A percentile compares a stretch with the other conserved stretches of the same genome.
Conservation (phyloP, 352 stramenopile genomes). For the Pythium dissotocum region DNA sequence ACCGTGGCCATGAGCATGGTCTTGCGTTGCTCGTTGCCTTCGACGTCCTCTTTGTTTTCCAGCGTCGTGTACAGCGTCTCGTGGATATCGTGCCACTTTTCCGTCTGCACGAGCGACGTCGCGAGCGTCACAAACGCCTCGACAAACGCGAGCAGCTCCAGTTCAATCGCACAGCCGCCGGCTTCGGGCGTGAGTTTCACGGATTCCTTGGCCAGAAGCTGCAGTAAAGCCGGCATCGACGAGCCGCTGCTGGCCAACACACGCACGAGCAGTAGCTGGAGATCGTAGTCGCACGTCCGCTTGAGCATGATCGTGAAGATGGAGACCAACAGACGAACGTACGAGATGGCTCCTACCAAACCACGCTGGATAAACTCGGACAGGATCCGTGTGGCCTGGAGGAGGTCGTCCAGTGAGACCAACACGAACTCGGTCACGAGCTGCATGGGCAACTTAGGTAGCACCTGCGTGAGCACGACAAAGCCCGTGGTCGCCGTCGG, state of each 20-base stretch:
- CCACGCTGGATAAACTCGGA: slow-evolving; percentile 23
- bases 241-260: slow-evolving; percentile 23
- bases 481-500: slow-evolving; percentile 18
- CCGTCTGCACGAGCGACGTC: slow-evolving; percentile 7
- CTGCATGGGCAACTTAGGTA: slow-evolving; percentile 41
- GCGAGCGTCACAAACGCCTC: slow-evolving; percentile 26
- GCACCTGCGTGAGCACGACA: slow-evolving; percentile 30
- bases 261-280: slow-evolving; percentile 26
- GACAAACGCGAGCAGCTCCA: slow-evolving; percentile 17
- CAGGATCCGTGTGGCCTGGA: slow-evolving; percentile 38
- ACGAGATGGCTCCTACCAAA: neutral
- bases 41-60: slow-evolving; percentile 44
- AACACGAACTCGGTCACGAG: slow-evolving; percentile 60
- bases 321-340: slow-evolving; percentile 32
- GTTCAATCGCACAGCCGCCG: neutral
- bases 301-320: slow-evolving; percentile 42
- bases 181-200: neutral
- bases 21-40: slow-evolving; percentile 60
- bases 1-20: slow-evolving; percentile 48
- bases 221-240: slow-evolving; percentile 16
- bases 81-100: slow-evolving; percentile 21
- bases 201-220: slow-evolving; percentile 10
- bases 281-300: slow-evolving; percentile 42
- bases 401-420: slow-evolving; percentile 47
- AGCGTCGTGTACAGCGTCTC: slow-evolving; percentile 32